Evolutionary conservation across 75 land plant genomes (phyloP), one percentile per base, ranked within the genome.

Genomic region (Ceratopteris richardii): DNA sequence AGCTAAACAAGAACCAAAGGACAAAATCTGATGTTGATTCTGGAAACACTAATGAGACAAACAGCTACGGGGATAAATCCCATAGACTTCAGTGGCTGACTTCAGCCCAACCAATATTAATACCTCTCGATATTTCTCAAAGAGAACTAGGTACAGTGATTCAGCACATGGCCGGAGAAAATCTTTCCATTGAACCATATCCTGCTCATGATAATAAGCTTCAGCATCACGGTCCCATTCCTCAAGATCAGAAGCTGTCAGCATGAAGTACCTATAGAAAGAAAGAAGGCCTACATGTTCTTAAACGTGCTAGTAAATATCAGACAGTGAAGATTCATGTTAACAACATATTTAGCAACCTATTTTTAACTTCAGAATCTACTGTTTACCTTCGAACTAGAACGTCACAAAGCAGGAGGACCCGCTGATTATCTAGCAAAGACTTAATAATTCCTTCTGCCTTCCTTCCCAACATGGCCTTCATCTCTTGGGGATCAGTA

Each of bases 101-200:
- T n/a, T n/a, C n/a, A n/a, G n/a, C n/a, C n/a, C n/a, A n/a, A n/a
- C n/a, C n/a, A n/a, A n/a, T n/a, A n/a, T n/a, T n/a, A n/a, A n/a
- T n/a, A 90, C 99, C 66, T 95, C 70, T 56, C 88, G 83, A 58
- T 90, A 63, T 33, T 82, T 91, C 64, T 95, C 97, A 80, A 95
- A 90, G 24, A 95, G 72, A 58, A 76, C 82, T 57, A 95, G 82
- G 67, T 83, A 95, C 21, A 95, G 67, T 28, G 99, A 90, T 70
- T 95, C 99, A 60, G 99, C 96, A 87, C 99, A 95, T 13, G 99
- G 99, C 56, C 92, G 81, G 31, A 88, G 64, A 57, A 76, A 87
- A 25, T 95, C 99, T 51, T 77, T 81, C 86, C 86, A 90, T 65
- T 84, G 92, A 59, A 90, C 77, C 82, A 84, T 73, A 69, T 90